These are phyloP conservation scores for Cenchrus purpureus DNA, from an alignment of 176 grass and related monocot genomes.

Conservation along the genomic window DNA sequence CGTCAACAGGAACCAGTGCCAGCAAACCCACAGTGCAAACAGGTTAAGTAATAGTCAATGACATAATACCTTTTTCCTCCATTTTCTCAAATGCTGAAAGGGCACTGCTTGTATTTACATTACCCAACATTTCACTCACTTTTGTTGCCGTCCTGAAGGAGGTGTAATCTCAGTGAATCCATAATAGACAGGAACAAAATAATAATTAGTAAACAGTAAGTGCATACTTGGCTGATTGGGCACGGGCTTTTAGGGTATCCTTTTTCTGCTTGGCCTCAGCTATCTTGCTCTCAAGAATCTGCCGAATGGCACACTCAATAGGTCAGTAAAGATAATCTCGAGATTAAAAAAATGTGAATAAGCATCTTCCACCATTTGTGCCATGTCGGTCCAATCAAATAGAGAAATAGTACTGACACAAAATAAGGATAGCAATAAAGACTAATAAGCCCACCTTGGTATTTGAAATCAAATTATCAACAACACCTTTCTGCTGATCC, in stretches of 20 bases:
- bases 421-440: conserved; percentile 6
- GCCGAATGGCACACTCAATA: conserved; percentile 38
- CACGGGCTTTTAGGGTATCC: conserved; percentile 97
- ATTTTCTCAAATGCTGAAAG: conserved; percentile 99
- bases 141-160: conserved; percentile 86
- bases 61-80: conserved; percentile 92
- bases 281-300: conserved; percentile 99
- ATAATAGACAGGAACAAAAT: background rate
- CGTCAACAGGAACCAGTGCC: conserved; percentile 17
- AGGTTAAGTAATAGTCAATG: background rate
- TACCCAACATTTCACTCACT: conserved; percentile 98
- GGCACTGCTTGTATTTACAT: conserved; percentile 94
- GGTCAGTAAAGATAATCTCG: conserved; percentile 11
- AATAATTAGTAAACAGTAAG: conserved; percentile 27
- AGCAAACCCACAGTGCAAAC: background rate
- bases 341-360: background rate
- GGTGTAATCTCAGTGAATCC: conserved; percentile 4
- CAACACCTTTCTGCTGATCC: conserved; percentile 91
- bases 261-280: conserved; percentile 96
- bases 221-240: conserved; percentile 95
- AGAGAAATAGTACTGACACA: background rate
- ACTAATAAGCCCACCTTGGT: conserved; percentile 66
- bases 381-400: background rate
- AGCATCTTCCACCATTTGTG: background rate
- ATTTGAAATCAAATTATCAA: conserved; percentile 95